These are phyloP conservation scores for Chlamydomonas sp. DNA, from an alignment of 139 green algal species.

Conservation along the genomic window DNA sequence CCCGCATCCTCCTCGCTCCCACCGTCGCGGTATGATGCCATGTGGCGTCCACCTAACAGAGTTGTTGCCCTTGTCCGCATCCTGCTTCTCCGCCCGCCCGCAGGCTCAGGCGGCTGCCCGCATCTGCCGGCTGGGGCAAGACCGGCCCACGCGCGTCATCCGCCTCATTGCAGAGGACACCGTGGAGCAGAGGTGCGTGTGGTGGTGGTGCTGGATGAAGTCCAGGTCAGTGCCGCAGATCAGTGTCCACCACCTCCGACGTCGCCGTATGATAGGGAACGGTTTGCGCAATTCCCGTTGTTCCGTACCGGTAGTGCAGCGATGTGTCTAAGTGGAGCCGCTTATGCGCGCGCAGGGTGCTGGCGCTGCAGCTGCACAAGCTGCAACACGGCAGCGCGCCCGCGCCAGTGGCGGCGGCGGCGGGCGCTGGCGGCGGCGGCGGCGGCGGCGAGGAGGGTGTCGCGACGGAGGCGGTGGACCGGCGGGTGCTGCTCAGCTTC, in stretches of 20 bases:
- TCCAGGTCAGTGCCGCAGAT: conserved; percentile 25
- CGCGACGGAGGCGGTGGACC: conserved; percentile 2
- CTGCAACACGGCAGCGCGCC: not conserved
- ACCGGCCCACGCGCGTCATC: conserved; percentile 59
- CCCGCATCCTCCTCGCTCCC: not conserved
- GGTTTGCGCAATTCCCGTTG: not conserved
- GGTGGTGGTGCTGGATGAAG: not conserved
- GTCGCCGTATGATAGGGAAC: not conserved
- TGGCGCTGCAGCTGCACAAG: conserved; percentile 49
- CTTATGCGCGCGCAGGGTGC: not conserved
- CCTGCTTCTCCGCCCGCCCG: not conserved
- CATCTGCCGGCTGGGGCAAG: conserved; percentile 70
- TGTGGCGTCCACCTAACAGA: not conserved
- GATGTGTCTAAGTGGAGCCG: not conserved
- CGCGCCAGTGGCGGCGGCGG: not conserved
- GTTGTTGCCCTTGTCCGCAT: not conserved
- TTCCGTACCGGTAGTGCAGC: not conserved
- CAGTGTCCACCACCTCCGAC: conserved; percentile 46
- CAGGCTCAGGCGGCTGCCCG: conserved; percentile 69
- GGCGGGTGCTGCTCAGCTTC: conserved; percentile 21
- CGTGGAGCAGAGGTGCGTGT: conserved; percentile 1
- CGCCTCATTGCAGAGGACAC: conserved; percentile 43
- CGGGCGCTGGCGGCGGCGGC: not conserved
- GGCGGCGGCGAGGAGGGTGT: not conserved
- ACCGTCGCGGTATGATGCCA: not conserved